Conservation (phyloP, 2,329 filamentous ascomycete species). For the Fragosphaeria purpurea region DNA sequence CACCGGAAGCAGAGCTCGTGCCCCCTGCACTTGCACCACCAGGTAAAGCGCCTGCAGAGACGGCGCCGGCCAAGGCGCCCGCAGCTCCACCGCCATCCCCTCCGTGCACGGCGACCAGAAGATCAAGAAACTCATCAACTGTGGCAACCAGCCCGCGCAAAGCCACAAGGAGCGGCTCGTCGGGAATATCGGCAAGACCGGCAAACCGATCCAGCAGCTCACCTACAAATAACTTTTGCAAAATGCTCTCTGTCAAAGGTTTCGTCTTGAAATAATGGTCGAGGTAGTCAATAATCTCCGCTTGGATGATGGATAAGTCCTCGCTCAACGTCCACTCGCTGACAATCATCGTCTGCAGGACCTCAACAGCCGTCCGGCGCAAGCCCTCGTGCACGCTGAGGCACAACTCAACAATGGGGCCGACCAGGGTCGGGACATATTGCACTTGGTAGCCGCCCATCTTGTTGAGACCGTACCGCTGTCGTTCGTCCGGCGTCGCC, state of each 20-base stretch:
- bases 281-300: conserved; percentile 90
- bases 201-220: conserved; percentile 78
- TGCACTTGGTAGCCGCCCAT: conserved; percentile 97
- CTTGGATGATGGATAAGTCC: conserved; percentile 82
- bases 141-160: conserved; percentile 72
- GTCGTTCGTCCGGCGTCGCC: conserved; percentile 66
- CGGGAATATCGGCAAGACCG: conserved; percentile 51
- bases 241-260: conserved; percentile 73
- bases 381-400: conserved; percentile 91
- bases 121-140: conserved; percentile 81
- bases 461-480: conserved; percentile 66
- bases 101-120: conserved; percentile 81
- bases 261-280: conserved; percentile 86
- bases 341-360: conserved; percentile 95
- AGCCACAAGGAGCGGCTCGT: conserved; percentile 66
- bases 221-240: conserved; percentile 85
- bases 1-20: conserved; percentile 31
- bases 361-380: conserved; percentile 79
- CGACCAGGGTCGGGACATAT: conserved; percentile 86
- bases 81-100: conserved; percentile 43
- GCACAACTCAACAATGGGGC: conserved; percentile 86
- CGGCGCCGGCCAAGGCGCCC: neutral
- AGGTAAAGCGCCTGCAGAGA: neutral
- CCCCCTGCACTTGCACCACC: neutral
- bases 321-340: conserved; percentile 96